phyloP scores from a whole-genome alignment of 1,139 yeast genomes.

The Suhomyces coccinellae region DNA sequence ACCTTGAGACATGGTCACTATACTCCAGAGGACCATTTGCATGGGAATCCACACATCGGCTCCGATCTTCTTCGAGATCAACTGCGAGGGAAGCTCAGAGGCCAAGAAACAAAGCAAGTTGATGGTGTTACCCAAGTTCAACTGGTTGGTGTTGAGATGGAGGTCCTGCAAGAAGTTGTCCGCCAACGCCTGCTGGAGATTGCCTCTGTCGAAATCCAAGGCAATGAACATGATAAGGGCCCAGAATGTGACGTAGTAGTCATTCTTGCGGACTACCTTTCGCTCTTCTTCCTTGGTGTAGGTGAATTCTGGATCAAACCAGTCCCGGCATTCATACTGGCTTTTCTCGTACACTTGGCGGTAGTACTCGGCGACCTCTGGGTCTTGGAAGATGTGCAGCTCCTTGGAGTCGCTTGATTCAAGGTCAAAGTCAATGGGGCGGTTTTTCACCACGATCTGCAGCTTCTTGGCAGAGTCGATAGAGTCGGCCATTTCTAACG shows the following conservation, averaged over 20 bases:
- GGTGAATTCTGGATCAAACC: conserved; percentile 45
- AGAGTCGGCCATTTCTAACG: conserved; percentile 2
- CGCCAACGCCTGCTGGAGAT: conserved; percentile 51
- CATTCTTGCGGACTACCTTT: conserved; percentile 41
- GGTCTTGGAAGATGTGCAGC: conserved; percentile 28
- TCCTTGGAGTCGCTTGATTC: conserved; percentile 5
- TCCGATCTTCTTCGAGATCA: conserved; percentile 52
- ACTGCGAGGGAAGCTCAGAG: conserved; percentile 59
- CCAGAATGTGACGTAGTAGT: conserved; percentile 45
- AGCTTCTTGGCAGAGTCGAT: conserved; percentile 3
- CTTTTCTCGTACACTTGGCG: conserved; percentile 39
- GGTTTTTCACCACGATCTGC: conserved; percentile 1
- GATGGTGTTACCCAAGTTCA: conserved; percentile 50
- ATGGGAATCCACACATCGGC: conserved; percentile 56
- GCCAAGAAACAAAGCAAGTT: conserved; percentile 44
- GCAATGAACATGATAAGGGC: conserved; percentile 54
- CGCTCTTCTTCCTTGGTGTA: conserved; percentile 50
- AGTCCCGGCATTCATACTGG: conserved; percentile 44
- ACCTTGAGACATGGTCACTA: conserved; percentile 51
- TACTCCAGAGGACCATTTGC: conserved; percentile 52
- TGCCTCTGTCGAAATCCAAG: conserved; percentile 52
- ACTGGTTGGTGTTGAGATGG: conserved; percentile 45
- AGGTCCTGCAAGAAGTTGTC: conserved; percentile 49
- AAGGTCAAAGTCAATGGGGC: conserved; percentile 5
- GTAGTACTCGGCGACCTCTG: conserved; percentile 43